Base-by-base conservation (phyloP, 345 rosid genomes). In the Acer saccharum region DNA sequence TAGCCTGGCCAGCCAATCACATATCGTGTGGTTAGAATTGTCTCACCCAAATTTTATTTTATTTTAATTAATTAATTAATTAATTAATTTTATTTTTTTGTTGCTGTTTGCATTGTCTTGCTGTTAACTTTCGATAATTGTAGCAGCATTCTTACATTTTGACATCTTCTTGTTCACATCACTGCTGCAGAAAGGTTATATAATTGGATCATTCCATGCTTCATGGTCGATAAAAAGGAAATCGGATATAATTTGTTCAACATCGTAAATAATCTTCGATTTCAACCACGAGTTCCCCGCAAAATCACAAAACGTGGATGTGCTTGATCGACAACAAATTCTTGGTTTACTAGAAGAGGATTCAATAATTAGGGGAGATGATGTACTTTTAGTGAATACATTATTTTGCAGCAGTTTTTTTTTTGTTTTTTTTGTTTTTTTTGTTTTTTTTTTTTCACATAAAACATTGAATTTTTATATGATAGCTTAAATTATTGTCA, bases 281-380 rank as follows among this genome's bases (percentile, higher is more conserved):
- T 76, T 66, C 25, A 13, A n/a, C 43, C 18, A 67, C 57, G 39
- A 35, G 43, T 67, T 76, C 65, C 71, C 72, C 7, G 64, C 78
- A 21, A 75, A 75, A 35, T 32, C 10, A 1, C 46, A 0, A 7
- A 43, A 43, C 10, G 46, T 67, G 65, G 66, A 55, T 54, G 63
- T 52, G 72, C 41, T 76, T 55, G 78, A 67, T 77, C 12, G 44
- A 32, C 52, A 21, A 62, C 65, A 29, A 69, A 64, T 67, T 80
- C 64, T 71, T 52, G 71, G 74, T 29, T 61, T 44, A 39, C 46
- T 25, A 23, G 25, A 43, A 23, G 25, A 43, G 12, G 83, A 77
- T 66, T 55, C 50, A 75, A 67, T 68, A 72, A 71, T 35, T 67
- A 14, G 77, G 70, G 77, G 79, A 71, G 78, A 62, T 77, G 80